phyloP scores from a whole-genome alignment of 2,329 filamentous ascomycete species.

The Ceratocystiopsis sp. region DNA sequence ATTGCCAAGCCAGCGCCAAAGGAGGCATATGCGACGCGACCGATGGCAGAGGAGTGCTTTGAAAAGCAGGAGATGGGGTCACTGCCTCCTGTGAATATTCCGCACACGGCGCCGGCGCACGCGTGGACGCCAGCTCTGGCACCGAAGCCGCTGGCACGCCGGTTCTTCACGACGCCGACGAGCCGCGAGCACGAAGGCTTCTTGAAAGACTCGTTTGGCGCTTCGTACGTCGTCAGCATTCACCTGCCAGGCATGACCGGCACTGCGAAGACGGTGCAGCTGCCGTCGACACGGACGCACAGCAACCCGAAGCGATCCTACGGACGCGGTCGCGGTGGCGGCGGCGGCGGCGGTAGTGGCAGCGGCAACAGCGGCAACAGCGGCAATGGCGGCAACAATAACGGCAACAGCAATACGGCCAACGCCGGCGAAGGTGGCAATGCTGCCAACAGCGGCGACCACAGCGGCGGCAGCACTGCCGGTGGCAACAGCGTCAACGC shows the following conservation, averaged over 20 bases:
- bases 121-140: slow-evolving; percentile 44
- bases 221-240: slow-evolving; percentile 22
- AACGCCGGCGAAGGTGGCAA: background rate
- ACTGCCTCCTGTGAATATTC: slow-evolving; percentile 53
- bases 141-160: slow-evolving; percentile 36
- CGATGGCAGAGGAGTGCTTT: slow-evolving; percentile 64
- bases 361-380: background rate
- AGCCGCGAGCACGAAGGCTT: slow-evolving; percentile 13
- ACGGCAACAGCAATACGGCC: no score
- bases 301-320: slow-evolving; percentile 9
- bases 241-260: slow-evolving; percentile 27
- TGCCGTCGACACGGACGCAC: slow-evolving; percentile 11
- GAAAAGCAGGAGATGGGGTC: slow-evolving; percentile 70
- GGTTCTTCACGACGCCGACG: slow-evolving; percentile 29
- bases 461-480: background rate
- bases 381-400: background rate
- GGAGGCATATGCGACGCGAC: slow-evolving; percentile 39
- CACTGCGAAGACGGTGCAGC: slow-evolving; percentile 20
- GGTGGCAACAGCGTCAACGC: background rate
- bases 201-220: slow-evolving; percentile 25
- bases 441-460: background rate
- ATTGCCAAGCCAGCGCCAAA: slow-evolving; percentile 25
- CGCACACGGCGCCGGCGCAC: slow-evolving; percentile 40
- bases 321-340: slow-evolving; percentile 1
- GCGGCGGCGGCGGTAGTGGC: slow-evolving; percentile 4